Base-by-base conservation (phyloP, 805 yeast species). In the Myxozyma vanderwaltii region DNA sequence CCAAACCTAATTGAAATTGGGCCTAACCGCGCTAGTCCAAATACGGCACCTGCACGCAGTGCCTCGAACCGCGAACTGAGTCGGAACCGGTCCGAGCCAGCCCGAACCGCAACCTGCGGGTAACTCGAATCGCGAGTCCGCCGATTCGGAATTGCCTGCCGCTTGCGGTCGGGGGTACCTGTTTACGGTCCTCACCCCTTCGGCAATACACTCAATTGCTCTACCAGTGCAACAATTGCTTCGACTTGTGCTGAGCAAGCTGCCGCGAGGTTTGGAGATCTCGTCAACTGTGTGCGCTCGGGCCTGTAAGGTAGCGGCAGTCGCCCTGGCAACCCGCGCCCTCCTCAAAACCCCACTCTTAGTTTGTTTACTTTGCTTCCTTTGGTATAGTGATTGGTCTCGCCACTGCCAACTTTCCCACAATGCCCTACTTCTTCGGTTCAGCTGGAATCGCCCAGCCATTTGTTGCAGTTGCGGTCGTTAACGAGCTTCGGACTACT, bases 1-100 rank as follows among this genome's bases (percentile, higher is more conserved):
- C 35, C 33, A 39, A 50, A 39, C 45, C 46, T 48, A 48, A 48
- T 48, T 48, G 36, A 48, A 36, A 48, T 48, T 48, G 43, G 13
- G 13, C 43, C 33, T 24, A 4, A 15, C 3, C 8, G 19, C 31
- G 43, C 52, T 48, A 48, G 40, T 3, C 52, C 52, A 23, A 13
- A 36, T 48, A 7, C 23, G 35, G 52, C 29, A 35, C 41, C 23
- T 13, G 26, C n/a, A 19, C 38, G 40, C 51, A 47, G 29, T n/a
- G n/a, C n/a, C n/a, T n/a, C n/a, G 26, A 19, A 12, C 17, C 39
- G 43, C 43, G 43, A 38, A 38, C 43, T 21, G 43, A 29, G 10
- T 10, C 33, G 33, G 33, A 29, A 29, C 33, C 33, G 33, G 10
- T 2, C 33, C 10, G 45, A 15, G 35, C 27, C n/a, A n/a, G n/a